Evolutionary conservation across 2,329 filamentous ascomycete species (phyloP).

Genomic region (Alternaria burnsii): DNA sequence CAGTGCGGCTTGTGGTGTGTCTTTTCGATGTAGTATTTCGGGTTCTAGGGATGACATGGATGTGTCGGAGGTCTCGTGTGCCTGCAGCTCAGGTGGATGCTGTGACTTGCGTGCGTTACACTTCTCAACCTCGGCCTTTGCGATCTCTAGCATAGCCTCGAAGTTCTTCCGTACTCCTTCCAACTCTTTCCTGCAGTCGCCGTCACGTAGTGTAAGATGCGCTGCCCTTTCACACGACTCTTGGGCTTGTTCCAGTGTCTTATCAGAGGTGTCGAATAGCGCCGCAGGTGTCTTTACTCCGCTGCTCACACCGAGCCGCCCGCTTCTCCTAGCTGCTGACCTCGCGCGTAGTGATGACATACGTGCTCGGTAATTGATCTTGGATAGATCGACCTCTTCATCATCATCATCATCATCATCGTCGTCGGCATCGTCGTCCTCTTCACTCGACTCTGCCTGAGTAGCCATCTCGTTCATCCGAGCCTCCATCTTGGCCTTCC

Average conservation of each 20-base stretch:
- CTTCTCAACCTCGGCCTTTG: constrained; percentile 54
- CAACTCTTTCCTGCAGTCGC: constrained; percentile 82
- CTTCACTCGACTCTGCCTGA: constrained; percentile 41
- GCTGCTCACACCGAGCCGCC: constrained; percentile 13
- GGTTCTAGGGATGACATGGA: constrained; percentile 27
- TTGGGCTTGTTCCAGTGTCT: constrained; percentile 80
- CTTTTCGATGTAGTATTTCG: constrained; percentile 24
- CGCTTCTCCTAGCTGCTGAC: constrained; percentile 26
- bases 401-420: constrained; percentile 41
- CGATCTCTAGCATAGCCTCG: constrained; percentile 67
- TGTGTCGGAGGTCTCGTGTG: constrained; percentile 29
- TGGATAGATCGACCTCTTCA: constrained; percentile 40
- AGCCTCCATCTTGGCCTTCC: constrained; percentile 86
- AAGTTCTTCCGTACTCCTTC: constrained; percentile 73
- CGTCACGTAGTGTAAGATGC: constrained; percentile 87
- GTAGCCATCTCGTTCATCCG: constrained; percentile 65
- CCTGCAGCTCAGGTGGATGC: constrained; percentile 17
- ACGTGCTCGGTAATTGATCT: constrained; percentile 49
- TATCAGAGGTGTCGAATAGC: constrained; percentile 73
- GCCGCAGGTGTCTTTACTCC: constrained; percentile 31
- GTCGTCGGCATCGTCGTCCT: constrained; percentile 35
- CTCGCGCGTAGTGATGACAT: constrained; percentile 45
- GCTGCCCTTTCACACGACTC: constrained; percentile 84
- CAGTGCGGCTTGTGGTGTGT: constrained; percentile 23
- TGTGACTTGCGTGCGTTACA: constrained; percentile 28